Evolutionary conservation across 768 basidiomycete species (phyloP), one percentile per base, ranked within the genome.

Genomic region (Exidia glandulosa): DNA sequence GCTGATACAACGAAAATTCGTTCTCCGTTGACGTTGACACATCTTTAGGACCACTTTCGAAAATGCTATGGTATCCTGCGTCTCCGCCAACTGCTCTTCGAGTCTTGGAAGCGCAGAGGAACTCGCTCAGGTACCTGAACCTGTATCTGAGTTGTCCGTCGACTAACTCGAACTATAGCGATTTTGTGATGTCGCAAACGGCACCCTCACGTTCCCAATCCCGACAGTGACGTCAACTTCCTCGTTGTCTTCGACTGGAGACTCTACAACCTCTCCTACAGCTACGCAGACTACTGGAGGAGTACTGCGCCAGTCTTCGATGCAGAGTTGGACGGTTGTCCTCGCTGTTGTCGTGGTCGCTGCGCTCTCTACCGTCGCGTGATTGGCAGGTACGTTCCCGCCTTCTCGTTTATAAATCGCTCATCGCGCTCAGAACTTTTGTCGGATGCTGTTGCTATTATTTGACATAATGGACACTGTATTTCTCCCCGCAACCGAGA

Each of bases 31-130:
- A n/a, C 12, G 57, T 74, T 71, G 56, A 3, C n/a, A 32, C 4
- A 23, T 1, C 60, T 66, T 60, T 57, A n/a, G 61, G 30, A 68
- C 72, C 10, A 62, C 61, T 6, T 82, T 79, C 64, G 65, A 77
- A 5, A 37, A 59, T 4, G 66, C 68, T 23, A 64, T 80, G 56
- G 70, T 76, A 23, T 63, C 65, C 25, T 81, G 79, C 62, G 69
- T 78, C 36, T 63, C 69, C 9, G 63, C 55, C 2, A 64, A 65
- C 27, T 81, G 80, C 66, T 63, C 74, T 4, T 54, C 65, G 41
- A 73, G 76, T 54, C 63, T 81, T 1, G 30, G 66, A 16, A 65
- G 73, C 3, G 73, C 76, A 3, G 78, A 82, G 68, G 63, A 60
- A 16, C 72, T 82, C 32, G 75, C 79, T 1, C 74, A 79, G 19